Evolutionary conservation across 352 stramenopile genomes (phyloP).

Genomic region (Globisporangium mamillatum): DNA sequence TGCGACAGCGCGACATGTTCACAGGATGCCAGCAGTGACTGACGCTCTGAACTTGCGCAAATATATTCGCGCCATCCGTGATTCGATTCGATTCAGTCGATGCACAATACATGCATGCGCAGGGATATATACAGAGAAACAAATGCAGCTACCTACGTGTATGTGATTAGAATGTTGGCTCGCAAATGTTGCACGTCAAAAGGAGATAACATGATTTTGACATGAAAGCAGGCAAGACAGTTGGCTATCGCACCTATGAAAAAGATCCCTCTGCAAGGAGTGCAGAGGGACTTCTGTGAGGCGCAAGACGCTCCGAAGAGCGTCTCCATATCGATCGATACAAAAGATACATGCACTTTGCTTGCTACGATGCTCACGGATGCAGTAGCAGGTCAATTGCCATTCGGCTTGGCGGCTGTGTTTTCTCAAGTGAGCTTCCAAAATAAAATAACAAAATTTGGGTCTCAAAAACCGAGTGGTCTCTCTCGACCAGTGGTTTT

Average conservation of each 20-base stretch:
- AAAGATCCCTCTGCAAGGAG: slow-evolving; percentile 18
- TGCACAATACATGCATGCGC: not conserved
- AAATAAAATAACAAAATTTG: too few species aligned
- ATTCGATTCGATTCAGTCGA: not conserved
- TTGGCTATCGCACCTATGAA: slow-evolving; percentile 17
- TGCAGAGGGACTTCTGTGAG: slow-evolving; percentile 20
- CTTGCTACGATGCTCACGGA: too few species aligned
- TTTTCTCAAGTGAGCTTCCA: too few species aligned
- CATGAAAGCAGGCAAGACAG: slow-evolving; percentile 25
- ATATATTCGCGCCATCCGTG: not conserved
- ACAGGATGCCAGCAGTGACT: not conserved
- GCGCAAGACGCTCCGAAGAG: slow-evolving; percentile 1
- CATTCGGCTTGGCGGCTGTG: too few species aligned
- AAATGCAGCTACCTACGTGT: not conserved
- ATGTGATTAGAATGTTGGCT: slow-evolving; percentile 10
- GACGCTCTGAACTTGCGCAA: not conserved
- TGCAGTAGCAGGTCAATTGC: too few species aligned
- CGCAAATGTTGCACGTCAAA: slow-evolving; percentile 23
- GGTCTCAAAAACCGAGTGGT: too few species aligned
- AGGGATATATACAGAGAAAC: not conserved
- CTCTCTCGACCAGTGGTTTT: too few species aligned
- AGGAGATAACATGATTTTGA: slow-evolving; percentile 20
- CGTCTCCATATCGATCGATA: not conserved
- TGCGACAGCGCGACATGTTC: not conserved
- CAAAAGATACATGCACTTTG: not conserved